phyloP scores from a whole-genome alignment of 202 grass and related monocot species.

The Carex arenaria region DNA sequence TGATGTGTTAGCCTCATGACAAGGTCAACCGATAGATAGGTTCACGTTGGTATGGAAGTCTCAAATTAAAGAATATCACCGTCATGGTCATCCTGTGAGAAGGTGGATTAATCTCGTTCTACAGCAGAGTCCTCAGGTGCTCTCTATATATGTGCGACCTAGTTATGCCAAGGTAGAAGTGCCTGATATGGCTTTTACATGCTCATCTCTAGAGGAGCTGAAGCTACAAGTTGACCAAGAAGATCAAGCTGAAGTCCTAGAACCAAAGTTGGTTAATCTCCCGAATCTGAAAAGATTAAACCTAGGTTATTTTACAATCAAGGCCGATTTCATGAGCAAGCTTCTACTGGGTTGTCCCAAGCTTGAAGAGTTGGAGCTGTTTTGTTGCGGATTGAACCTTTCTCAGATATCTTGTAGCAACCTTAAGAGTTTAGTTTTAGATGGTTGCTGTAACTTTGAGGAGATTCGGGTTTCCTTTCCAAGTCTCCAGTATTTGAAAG shows the following conservation, averaged over 20 bases:
- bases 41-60: constrained; percentile 4
- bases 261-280: background rate
- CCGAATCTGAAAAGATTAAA: background rate
- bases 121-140: background rate
- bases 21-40: background rate
- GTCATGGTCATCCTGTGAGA: background rate
- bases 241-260: background rate
- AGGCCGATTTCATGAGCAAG: background rate
- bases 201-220: constrained; percentile 7
- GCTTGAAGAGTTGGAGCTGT: constrained; percentile 14
- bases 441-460: background rate
- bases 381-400: background rate
- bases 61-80: background rate
- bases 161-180: background rate
- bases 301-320: background rate
- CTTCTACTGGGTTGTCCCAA: constrained; percentile 1
- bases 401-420: background rate
- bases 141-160: constrained; percentile 1
- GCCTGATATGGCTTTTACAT: background rate
- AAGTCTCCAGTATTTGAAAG: background rate
- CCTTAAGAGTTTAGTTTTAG: background rate
- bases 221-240: background rate
- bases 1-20: background rate
- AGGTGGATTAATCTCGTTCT: constrained; percentile 1
- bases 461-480: background rate